Evolutionary conservation across 2,329 filamentous ascomycete genomes (phyloP).

Genomic region (Fusarium denticulatum): DNA sequence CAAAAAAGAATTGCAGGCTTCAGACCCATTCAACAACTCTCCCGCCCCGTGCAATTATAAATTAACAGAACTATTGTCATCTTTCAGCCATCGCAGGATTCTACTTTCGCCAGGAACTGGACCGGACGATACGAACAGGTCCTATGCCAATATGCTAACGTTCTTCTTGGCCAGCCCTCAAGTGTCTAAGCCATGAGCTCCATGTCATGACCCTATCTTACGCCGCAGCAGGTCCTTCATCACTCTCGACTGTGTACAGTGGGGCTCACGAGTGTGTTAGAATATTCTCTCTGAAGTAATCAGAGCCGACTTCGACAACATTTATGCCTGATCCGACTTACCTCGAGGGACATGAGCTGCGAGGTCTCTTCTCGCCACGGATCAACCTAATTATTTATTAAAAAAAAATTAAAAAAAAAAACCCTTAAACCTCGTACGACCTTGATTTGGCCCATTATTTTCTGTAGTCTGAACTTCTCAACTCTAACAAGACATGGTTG

Average conservation of each 20-base stretch:
- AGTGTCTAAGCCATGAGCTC: neutral
- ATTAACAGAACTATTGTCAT: slow-evolving; percentile 6
- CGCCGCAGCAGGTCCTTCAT: neutral
- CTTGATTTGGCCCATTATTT: neutral
- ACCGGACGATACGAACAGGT: neutral
- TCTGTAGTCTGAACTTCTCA: neutral
- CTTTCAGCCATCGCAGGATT: slow-evolving; percentile 11
- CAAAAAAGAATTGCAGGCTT: slow-evolving; percentile 51
- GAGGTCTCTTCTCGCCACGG: neutral
- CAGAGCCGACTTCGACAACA: neutral
- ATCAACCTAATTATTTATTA: neutral
- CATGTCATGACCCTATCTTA: neutral
- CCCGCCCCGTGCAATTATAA: slow-evolving; percentile 1
- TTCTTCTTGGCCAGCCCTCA: neutral
- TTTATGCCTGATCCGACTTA: neutral
- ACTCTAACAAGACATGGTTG: neutral
- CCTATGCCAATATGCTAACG: neutral
- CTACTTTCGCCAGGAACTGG: neutral
- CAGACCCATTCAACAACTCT: slow-evolving; percentile 42
- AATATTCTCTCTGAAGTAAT: neutral
- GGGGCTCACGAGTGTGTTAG: neutral
- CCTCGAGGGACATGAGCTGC: neutral
- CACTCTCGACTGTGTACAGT: neutral
- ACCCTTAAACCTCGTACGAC: neutral
- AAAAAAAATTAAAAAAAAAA: no score